Conservation (phyloP, 1,139 yeast genomes). For the Blastobotrys malaysiensis region DNA sequence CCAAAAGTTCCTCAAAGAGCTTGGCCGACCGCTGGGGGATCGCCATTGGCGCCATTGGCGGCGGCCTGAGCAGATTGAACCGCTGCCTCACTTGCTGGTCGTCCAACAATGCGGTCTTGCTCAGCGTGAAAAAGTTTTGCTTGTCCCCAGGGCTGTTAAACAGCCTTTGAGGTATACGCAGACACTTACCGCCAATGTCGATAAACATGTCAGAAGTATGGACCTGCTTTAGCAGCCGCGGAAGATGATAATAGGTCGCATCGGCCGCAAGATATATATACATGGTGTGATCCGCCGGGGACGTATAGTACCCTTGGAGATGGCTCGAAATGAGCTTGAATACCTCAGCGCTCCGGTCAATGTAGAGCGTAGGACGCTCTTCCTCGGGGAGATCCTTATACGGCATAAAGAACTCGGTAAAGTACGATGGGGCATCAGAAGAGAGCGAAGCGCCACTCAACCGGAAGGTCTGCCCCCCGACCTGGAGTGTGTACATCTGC, state of each 20-base stretch:
- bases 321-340: slow-evolving; percentile 65
- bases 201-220: slow-evolving; percentile 53
- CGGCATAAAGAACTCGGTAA: slow-evolving; percentile 41
- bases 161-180: slow-evolving; percentile 53
- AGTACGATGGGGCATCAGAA: slow-evolving; percentile 61
- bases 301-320: slow-evolving; percentile 62
- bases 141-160: slow-evolving; percentile 56
- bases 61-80: slow-evolving; percentile 52
- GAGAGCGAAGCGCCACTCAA: slow-evolving; percentile 79
- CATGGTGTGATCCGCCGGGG: slow-evolving; percentile 52
- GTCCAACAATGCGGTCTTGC: slow-evolving; percentile 48
- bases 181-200: slow-evolving; percentile 54
- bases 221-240: slow-evolving; percentile 48
- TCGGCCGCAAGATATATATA: slow-evolving; percentile 65
- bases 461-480: slow-evolving; percentile 49
- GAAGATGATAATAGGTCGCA: slow-evolving; percentile 64
- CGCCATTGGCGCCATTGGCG: slow-evolving; percentile 59
- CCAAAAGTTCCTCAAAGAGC: slow-evolving; percentile 56
- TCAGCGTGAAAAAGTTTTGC: slow-evolving; percentile 72
- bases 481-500: slow-evolving; percentile 63
- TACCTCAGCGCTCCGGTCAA: slow-evolving; percentile 71
- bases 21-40: slow-evolving; percentile 50
- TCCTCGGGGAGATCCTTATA: slow-evolving; percentile 21
- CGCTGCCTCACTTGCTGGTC: slow-evolving; percentile 38
- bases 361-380: slow-evolving; percentile 45